A percentile compares a stretch with the other conserved stretches of the same genome.
Evolutionary conservation across 176 grass and related monocot genomes (phyloP).

Genomic region (Pontederia crassipes): DNA sequence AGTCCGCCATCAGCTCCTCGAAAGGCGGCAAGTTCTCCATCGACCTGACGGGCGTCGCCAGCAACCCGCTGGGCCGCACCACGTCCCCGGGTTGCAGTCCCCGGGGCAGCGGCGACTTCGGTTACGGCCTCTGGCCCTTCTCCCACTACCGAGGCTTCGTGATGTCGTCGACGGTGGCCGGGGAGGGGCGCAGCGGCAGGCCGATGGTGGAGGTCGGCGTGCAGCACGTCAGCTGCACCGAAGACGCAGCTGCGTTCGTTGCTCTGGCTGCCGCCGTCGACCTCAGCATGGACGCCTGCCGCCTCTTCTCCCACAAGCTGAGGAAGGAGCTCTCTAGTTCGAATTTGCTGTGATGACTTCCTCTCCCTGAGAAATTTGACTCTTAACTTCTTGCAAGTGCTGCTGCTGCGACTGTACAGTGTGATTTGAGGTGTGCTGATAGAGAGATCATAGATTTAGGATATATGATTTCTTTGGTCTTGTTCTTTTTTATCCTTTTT

Average conservation of each 20-base stretch:
- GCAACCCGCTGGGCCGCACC: slow-evolving; percentile 32
- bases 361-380: too few relatives aligned
- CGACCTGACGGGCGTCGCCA: slow-evolving; percentile 53
- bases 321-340: slow-evolving; percentile 59
- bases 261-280: slow-evolving; percentile 79
- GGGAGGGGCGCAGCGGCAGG: slow-evolving; percentile 49
- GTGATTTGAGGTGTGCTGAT: too few relatives aligned
- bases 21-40: slow-evolving; percentile 89
- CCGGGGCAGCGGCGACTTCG: slow-evolving; percentile 68
- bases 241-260: slow-evolving; percentile 90
- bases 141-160: slow-evolving; percentile 80
- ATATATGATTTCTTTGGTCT: too few relatives aligned
- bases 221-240: slow-evolving; percentile 60
- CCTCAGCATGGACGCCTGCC: slow-evolving; percentile 95
- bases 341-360: slow-evolving; percentile 10
- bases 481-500: too few relatives aligned
- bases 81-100: slow-evolving; percentile 76
- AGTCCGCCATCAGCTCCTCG: slow-evolving; percentile 37
- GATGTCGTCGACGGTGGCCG: slow-evolving; percentile 56
- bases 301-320: slow-evolving; percentile 79
- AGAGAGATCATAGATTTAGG: too few relatives aligned
- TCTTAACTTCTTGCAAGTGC: too few relatives aligned
- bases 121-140: slow-evolving; percentile 44
- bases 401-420: too few relatives aligned
- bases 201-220: slow-evolving; percentile 71